phyloP scores from a whole-genome alignment of 2,329 filamentous ascomycete genomes.

The Aspergillus sp. region DNA sequence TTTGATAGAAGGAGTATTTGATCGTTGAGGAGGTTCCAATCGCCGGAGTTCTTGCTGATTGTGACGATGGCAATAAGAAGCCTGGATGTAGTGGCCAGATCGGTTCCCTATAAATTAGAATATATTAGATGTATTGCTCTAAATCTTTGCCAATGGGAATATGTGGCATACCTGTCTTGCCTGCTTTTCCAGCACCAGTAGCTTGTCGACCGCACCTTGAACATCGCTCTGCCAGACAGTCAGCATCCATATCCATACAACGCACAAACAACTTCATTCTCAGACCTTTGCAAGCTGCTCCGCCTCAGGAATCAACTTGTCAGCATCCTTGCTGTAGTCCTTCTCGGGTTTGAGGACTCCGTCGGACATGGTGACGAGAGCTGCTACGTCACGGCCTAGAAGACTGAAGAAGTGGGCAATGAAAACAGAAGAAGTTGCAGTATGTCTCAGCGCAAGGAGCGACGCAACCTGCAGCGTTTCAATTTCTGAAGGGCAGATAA shows the following conservation, averaged over 20 bases:
- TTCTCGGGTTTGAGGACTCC: slow-evolving; percentile 86
- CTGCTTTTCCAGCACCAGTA: slow-evolving; percentile 87
- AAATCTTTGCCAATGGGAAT: neutral
- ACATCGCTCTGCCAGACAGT: slow-evolving; percentile 51
- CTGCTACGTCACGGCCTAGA: slow-evolving; percentile 7
- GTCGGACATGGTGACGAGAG: slow-evolving; percentile 62
- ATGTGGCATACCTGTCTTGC: slow-evolving; percentile 68
- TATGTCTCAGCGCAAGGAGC: neutral
- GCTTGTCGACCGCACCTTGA: slow-evolving; percentile 85
- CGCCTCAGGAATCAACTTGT: slow-evolving; percentile 82
- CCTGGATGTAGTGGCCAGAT: slow-evolving; percentile 89
- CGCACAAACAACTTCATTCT: neutral
- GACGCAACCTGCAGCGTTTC: neutral
- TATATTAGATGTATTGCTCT: no score
- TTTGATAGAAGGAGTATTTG: slow-evolving; percentile 93
- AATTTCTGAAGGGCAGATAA: slow-evolving; percentile 1
- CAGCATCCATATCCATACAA: slow-evolving; percentile 6
- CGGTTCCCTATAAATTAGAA: slow-evolving; percentile 60
- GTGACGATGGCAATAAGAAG: slow-evolving; percentile 82
- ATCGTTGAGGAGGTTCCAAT: slow-evolving; percentile 94
- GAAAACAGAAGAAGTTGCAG: neutral
- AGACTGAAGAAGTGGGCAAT: slow-evolving; percentile 1
- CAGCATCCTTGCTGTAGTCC: slow-evolving; percentile 96
- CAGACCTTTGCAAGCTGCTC: slow-evolving; percentile 78
- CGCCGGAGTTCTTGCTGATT: slow-evolving; percentile 82